phyloP scores from a whole-genome alignment of 2,329 filamentous ascomycete genomes.

The Colletotrichum costaricense region DNA sequence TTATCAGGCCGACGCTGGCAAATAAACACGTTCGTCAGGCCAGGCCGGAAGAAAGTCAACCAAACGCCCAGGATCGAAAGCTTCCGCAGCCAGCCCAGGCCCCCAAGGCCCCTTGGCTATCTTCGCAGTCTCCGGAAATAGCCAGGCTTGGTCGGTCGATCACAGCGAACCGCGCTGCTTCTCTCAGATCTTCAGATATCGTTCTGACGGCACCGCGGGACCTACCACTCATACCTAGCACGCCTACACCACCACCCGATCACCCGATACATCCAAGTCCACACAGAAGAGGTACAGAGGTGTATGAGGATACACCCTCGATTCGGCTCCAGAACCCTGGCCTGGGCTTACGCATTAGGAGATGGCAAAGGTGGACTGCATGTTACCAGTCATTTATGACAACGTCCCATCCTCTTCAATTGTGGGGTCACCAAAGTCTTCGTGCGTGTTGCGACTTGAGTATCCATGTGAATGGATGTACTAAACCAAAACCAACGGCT shows the following conservation, averaged over 20 bases:
- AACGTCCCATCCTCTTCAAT: neutral
- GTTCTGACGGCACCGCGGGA: neutral
- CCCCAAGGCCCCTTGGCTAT: neutral
- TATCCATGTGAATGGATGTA: neutral
- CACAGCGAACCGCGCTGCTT: slow-evolving; percentile 2
- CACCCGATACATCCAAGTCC: neutral
- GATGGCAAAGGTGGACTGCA: neutral
- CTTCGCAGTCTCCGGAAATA: neutral
- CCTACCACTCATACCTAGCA: neutral
- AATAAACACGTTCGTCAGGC: neutral
- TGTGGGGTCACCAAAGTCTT: neutral
- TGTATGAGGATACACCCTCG: neutral
- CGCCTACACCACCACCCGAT: neutral
- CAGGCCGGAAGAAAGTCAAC: neutral
- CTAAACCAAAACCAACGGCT: neutral
- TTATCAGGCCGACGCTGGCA: neutral
- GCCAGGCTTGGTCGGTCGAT: neutral
- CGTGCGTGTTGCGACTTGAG: neutral
- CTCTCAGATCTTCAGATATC: slow-evolving; percentile 1
- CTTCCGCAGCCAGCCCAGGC: neutral
- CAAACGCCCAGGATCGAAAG: neutral
- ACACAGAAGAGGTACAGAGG: neutral
- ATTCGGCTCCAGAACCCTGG: neutral
- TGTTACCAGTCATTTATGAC: neutral
- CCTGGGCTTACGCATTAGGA: neutral